Base-by-base conservation (phyloP, 2,329 filamentous ascomycete genomes). In the Penicillium sp. region DNA sequence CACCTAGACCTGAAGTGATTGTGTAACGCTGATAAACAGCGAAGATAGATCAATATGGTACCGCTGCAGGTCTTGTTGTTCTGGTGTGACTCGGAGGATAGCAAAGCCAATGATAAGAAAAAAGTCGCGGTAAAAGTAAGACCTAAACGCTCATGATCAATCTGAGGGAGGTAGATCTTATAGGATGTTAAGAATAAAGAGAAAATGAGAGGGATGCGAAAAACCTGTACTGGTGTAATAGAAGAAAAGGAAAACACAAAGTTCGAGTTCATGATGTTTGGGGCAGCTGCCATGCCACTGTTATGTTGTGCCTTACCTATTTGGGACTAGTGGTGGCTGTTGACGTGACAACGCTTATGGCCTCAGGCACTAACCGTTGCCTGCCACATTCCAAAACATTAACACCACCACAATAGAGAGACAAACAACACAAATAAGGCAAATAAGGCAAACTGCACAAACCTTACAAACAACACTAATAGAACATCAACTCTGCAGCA, bases 301-400 rank as follows among this genome's bases (percentile, higher is more conserved):
- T 73, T 73, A 69, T 76, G 73, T 74, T 75, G 64, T 75, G 68
- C 59, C 68, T 48, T 36, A 1, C 61, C 67, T 36, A 26, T 61
- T 67, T 45, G 37, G 66, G 73, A 51, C 63, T 75, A 75, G 73
- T 55, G 65, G 37, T 1, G 1, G 2, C 0, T 16, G 75, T 77
- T 75, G 74, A 67, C 73, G 63, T 62, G 74, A 69, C 73, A 76
- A 77, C 74, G 14, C 26, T 1, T 9, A 1, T 30, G 48, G 68
- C 69, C 67, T 71, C 59, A 72, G 62, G 63, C 58, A 48, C 1
- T 5, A n/a, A 54, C 14, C 10, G 25, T 41, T 53, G 53, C 17
- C 33, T 61, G 54, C 22, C 11, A 35, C 53, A 55, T 55, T 51
- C 53, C 45, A 35, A 43, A 48, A 53, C 31, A 46, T 17, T 12